Evolutionary conservation across 345 rosid genomes (phyloP), one percentile per base, ranked within the genome.

Genomic region (Orychophragmus violaceus): DNA sequence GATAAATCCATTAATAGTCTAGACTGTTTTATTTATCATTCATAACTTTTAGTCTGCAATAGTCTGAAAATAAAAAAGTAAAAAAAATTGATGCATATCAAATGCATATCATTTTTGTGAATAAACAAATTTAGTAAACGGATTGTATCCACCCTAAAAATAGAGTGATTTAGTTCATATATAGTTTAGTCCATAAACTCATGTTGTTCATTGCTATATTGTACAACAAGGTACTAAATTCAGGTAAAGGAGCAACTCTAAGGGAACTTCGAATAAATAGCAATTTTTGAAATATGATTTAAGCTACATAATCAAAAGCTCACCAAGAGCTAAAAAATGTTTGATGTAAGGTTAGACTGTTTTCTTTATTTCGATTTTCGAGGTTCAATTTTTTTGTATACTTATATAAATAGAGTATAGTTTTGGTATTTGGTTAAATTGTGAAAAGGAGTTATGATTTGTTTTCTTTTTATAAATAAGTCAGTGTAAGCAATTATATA

Each of bases 401-500:
- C 33, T 23, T 63, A 27, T 49, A 49, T 33, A 33, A 25, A 14
- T 33, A 62, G 35, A 51, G 25, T 4, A n/a, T n/a, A 50, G 44
- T 12, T 25, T 5, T 11, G 17, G 37, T 11, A 35, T 68, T 33
- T 58, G 39, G 73, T 25, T 27, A 12, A 13, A 27, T 6, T 18
- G 18, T 32, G 27, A 46, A 56, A 13, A 37, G 17, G 71, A 28
- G 36, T 21, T 37, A 27, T 56, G 65, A 65, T 58, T 58, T 58
- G 54, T 49, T 58, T 64, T 9, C 24, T 33, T 37, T 65, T 22
- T 6, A 28, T 24, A 17, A 46, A 65, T 21, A 56, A 56, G 70
- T 56, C 65, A 35, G 30, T 29, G 56, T 33, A 41, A 28, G 76
- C 55, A 72, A 28, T 49, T 29, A 58, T 65, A 13, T 8, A 13